A percentile compares a stretch with the other conserved stretches of the same genome.
phyloP scores from a whole-genome alignment of 2,329 filamentous ascomycete species.

The Capronia epimyces region DNA sequence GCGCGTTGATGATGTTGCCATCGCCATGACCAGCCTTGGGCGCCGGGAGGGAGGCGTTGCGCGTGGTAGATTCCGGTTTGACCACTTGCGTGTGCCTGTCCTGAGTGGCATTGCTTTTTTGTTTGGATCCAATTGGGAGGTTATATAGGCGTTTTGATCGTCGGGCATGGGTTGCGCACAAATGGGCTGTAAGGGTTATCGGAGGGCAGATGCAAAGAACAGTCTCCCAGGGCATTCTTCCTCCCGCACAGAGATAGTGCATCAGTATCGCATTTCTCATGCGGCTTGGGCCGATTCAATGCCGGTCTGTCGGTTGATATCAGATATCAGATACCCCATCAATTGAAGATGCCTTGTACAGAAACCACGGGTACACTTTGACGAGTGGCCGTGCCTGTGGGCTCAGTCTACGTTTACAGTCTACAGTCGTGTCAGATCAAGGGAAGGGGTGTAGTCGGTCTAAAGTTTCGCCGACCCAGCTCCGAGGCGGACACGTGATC shows the following conservation, averaged over 20 bases:
- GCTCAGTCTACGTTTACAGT: neutral
- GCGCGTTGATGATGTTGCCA: slow-evolving; percentile 6
- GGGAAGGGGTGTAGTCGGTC: too few species aligned
- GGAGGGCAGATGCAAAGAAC: neutral
- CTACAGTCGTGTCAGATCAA: too few species aligned
- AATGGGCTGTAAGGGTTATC: neutral
- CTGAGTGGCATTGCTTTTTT: neutral
- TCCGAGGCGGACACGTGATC: too few species aligned
- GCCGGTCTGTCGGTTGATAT: neutral
- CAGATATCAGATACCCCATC: neutral
- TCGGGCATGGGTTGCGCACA: neutral
- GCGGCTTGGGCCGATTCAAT: neutral
- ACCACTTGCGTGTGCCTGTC: neutral
- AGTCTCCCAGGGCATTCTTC: too few species aligned
- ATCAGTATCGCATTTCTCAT: neutral
- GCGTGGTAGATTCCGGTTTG: neutral
- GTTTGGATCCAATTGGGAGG: neutral
- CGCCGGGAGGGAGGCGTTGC: neutral
- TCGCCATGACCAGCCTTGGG: neutral
- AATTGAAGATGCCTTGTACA: neutral
- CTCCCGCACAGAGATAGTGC: neutral
- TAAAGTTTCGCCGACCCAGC: too few species aligned
- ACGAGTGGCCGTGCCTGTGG: neutral
- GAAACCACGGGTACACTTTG: neutral
- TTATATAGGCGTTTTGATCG: neutral